Evolutionary conservation across 2,329 filamentous ascomycete genomes (phyloP), one percentile per base, ranked within the genome.

Genomic region (Amauroascus niger): DNA sequence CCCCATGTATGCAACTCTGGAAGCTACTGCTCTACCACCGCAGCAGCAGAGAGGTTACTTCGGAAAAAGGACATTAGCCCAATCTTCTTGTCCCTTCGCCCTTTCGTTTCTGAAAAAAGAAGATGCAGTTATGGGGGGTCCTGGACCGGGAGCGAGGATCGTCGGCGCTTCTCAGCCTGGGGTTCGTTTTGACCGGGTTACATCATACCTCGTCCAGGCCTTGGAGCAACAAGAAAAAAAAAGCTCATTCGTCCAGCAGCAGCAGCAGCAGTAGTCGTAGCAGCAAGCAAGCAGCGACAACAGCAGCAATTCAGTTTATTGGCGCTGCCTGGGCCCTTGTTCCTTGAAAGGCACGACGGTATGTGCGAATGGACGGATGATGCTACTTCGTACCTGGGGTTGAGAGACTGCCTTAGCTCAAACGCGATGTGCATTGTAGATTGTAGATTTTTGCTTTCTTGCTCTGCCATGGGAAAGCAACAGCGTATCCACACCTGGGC

Each of bases 151-250:
- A 26, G 9, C 22, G 22, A 14, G 35, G 30, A 37, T 37, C 46
- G 33, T 37, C 28, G 33, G 30, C 30, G 30, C 13, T 35, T 6
- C 6, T 26, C 20, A 18, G 20, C 13, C 16, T 35, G 32, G 46
- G 46, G 44, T 32, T 22, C 28, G 46, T 37, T 49, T 37, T 37
- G 46, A 49, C 46, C 32, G 22, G 46, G 46, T 49, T 49, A 35
- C 45, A 48, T 48, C 45, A 48, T 33, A 35, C 3, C 32, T 48
- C 16, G 35, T 9, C 32, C n/a, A n/a, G n/a, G n/a, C n/a, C n/a
- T n/a, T n/a, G n/a, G n/a, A n/a, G n/a, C n/a, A n/a, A n/a, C n/a
- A n/a, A 33, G 28, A 30, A 30, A 48, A 20, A 13, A 35, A 32
- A 49, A 49, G 30, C 46, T 33, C 28, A 20, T 14, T 33, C 28